Percentiles rank a stretch among this genome's conserved stretches.
Conservation (phyloP, 2,329 filamentous ascomycete genomes). For the Samsoniella hepiali region DNA sequence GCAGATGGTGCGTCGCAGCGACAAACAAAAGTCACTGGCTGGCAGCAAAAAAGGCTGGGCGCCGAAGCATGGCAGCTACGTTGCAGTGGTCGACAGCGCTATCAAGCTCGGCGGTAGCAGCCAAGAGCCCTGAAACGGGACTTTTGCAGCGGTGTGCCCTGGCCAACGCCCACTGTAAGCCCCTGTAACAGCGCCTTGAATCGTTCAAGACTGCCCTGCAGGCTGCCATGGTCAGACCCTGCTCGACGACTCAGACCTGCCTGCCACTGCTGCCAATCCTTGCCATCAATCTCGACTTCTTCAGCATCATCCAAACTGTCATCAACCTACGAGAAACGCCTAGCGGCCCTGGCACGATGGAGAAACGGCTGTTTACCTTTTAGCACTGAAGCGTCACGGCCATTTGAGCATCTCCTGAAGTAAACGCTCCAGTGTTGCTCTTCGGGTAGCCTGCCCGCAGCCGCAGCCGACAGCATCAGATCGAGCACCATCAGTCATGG, state of each 20-base stretch:
- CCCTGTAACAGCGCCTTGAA: background rate
- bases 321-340: background rate
- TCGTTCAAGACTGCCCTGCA: background rate
- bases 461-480: slow-evolving; percentile 1
- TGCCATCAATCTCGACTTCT: background rate
- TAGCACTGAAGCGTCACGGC: background rate
- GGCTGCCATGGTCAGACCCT: too few relatives aligned
- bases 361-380: background rate
- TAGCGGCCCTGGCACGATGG: background rate
- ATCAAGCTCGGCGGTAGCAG: background rate
- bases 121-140: background rate
- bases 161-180: background rate
- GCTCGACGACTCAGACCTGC: too few relatives aligned
- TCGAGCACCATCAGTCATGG: background rate
- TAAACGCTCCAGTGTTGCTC: background rate
- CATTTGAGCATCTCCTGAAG: too few relatives aligned
- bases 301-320: background rate
- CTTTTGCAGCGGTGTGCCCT: background rate
- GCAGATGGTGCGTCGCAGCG: background rate
- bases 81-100: background rate
- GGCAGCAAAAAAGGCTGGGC: too few relatives aligned
- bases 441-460: background rate
- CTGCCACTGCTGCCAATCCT: too few relatives aligned
- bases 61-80: background rate
- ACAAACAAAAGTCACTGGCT: background rate